Conservation (phyloP, 2,329 filamentous ascomycete genomes). For the Cladorrhinum sp. region DNA sequence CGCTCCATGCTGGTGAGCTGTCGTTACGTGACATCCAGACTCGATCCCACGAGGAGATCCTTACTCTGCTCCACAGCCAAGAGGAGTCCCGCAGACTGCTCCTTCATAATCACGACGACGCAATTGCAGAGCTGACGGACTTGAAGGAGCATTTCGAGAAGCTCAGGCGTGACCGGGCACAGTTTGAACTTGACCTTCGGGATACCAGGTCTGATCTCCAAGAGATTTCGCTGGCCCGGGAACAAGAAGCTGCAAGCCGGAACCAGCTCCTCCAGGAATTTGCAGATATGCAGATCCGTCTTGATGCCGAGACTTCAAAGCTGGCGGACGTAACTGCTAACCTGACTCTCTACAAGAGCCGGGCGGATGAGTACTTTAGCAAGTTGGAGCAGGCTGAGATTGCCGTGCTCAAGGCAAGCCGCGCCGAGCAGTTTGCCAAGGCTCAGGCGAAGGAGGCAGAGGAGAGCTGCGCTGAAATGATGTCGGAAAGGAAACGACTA, state of each 20-base stretch:
- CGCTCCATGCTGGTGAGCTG: slow-evolving; percentile 80
- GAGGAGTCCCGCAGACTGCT: slow-evolving; percentile 82
- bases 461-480: slow-evolving; percentile 82
- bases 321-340: slow-evolving; percentile 80
- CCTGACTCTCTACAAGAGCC: slow-evolving; percentile 82
- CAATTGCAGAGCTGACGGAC: slow-evolving; percentile 79
- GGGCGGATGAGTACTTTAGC: slow-evolving; percentile 93
- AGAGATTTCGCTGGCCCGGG: slow-evolving; percentile 72
- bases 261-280: slow-evolving; percentile 89
- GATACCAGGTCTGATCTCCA: slow-evolving; percentile 80
- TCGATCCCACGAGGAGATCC: slow-evolving; percentile 89
- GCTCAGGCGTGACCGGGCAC: slow-evolving; percentile 75
- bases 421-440: slow-evolving; percentile 92
- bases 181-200: slow-evolving; percentile 80
- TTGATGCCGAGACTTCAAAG: slow-evolving; percentile 85
- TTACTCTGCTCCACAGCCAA: slow-evolving; percentile 88
- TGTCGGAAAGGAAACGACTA: slow-evolving; percentile 89
- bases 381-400: slow-evolving; percentile 98
- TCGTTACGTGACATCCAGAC: slow-evolving; percentile 89
- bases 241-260: slow-evolving; percentile 84
- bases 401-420: slow-evolving; percentile 83
- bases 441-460: slow-evolving; percentile 86
- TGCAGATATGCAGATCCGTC: slow-evolving; percentile 85
- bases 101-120: slow-evolving; percentile 79
- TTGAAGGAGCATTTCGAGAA: slow-evolving; percentile 85